Evolutionary conservation across 1,139 yeast species (phyloP), one percentile per base, ranked within the genome.

Genomic region (Yamadazyma sp.): DNA sequence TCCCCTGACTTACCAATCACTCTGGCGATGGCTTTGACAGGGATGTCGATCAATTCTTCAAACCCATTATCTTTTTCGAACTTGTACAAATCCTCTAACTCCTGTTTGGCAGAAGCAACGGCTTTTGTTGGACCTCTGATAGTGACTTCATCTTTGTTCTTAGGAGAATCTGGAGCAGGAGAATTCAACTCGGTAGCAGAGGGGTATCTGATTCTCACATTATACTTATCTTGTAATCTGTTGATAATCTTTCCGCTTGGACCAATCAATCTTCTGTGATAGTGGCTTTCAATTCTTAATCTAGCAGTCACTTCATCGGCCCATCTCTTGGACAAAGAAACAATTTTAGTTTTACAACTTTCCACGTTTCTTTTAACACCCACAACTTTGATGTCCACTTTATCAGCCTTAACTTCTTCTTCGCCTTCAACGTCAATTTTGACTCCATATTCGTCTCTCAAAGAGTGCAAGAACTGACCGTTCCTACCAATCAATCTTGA

Each of bases 81-180:
- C 53, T 85, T 85, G 51, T 87, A 74, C 49, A 94, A 75, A 45
- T 89, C 97, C 54, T 77, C 73, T 57, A 94, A 69, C 69, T 94
- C 99, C 49, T 83, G 92, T 59, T 81, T 81, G 33, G 96, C 95
- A 59, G 85, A 83, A 23, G 80, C 75, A 34, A 87, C 98, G 50
- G 91, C 92, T 63, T 83, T 83, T 16, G 97, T 87, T 39, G 98
- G 95, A 39, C 99, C 99, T 55, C 83, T 83, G 47, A 94, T 77
- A 26, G 81, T 73, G 40, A 92, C 88, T 52, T 83, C 86, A 54
- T 87, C 87, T 51, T 68, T 67, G 48, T 62, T 50, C 46, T 55
- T 62, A 44, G 75, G 75, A 15, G 66, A 64, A 45, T 66, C 72
- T 35, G 59, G 54, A 48, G 50, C 62, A 34, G 51, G 50, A 34